Base-by-base conservation (phyloP, 257 asterid species). In the Coffea canephora region DNA sequence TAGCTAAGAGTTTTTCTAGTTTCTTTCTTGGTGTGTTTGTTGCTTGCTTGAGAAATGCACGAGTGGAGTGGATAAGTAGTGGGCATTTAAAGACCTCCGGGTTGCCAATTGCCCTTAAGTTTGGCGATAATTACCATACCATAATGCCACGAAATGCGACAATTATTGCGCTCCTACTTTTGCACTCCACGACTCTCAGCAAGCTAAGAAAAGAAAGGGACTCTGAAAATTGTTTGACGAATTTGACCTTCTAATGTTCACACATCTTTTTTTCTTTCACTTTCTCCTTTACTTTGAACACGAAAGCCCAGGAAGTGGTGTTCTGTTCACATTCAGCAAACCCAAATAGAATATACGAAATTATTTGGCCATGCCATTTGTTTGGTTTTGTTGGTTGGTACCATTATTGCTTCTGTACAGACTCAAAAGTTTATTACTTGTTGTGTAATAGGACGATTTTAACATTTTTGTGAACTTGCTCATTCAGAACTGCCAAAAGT, bases 211-310 rank as follows among this genome's bases (percentile, higher is more conserved):
- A 59, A 73, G 21, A 18, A 9, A 34, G 12, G 23, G 41, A 8
- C 9, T 25, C 62, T 69, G 69, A 68, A 13, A 55, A 43, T 52
- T 43, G 3, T 48, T 82, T 82, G 81, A 77, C 74, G 39, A 34
- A 62, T 25, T 71, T 82, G 78, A 82, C 75, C 81, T 48, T 10
- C 48, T 27, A 25, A 18, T 66, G 45, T 82, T 82, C 76, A 73
- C 76, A 77, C 67, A 12, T 59, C 48, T 75, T 68, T 49, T 55
- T 8, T 2, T 34, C 1, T 55, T 1, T 64, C 6, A 0, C 6
- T 39, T 43, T n/a, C 3, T 18, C 25, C 34, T 39, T 11, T 34
- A 16, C 2, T 5, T 8, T 0, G 15, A 21, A 13, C 34, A 0
- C 8, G 36, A 43, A 8, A 77, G n/a, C 57, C 31, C 52, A 27